Conservation (phyloP, 495 filamentous ascomycete species). For the Tuber aestivum region DNA sequence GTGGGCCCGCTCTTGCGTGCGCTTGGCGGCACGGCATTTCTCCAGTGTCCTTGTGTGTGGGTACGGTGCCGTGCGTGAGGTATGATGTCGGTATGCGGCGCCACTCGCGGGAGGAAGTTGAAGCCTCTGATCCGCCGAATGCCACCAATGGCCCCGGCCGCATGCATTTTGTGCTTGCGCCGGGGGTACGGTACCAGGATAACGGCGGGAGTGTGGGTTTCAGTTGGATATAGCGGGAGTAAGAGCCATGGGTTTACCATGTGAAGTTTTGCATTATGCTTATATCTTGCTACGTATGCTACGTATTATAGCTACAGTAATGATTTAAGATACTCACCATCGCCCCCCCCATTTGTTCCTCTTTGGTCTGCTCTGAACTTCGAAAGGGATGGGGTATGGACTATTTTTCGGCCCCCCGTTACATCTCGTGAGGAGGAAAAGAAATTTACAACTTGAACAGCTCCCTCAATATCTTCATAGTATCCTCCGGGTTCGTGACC, state of each 20-base stretch:
- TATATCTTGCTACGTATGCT: too few species aligned
- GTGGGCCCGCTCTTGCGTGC: neutral
- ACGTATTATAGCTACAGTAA: neutral
- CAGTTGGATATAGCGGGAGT: neutral
- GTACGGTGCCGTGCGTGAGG: too few species aligned
- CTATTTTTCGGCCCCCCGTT: neutral
- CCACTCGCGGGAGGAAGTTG: too few species aligned
- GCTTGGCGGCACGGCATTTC: neutral
- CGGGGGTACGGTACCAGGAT: neutral
- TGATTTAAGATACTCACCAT: neutral
- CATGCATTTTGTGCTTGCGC: too few species aligned
- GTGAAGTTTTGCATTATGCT: neutral
- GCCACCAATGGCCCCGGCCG: too few species aligned
- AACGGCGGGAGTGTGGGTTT: neutral
- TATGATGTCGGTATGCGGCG: too few species aligned
- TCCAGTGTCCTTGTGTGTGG: neutral
- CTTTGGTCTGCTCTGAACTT: neutral
- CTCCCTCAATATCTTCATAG: conserved; percentile 66
- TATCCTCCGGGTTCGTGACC: conserved; percentile 76
- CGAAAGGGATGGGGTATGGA: neutral
- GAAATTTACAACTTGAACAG: conserved; percentile 61
- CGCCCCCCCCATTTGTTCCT: neutral
- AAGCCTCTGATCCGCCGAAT: too few species aligned
- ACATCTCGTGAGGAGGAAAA: neutral
- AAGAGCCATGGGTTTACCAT: neutral